A percentile compares a stretch with the other conserved stretches of the same genome.
Conservation (phyloP, 164 flowering plant genomes). For the Nelumbo lutea region DNA sequence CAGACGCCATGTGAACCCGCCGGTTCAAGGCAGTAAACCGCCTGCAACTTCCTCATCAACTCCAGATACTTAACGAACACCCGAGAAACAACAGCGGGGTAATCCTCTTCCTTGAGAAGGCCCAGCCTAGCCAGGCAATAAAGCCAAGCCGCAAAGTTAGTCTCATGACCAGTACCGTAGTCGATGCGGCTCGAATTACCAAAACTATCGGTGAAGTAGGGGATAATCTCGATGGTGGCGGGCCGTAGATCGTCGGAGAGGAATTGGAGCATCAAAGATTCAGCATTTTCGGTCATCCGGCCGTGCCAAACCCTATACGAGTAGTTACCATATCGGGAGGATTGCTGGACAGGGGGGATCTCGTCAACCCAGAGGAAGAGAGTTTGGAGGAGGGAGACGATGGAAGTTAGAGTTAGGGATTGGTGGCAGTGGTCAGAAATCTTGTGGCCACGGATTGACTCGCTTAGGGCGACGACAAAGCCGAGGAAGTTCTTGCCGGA, state of each 20-base stretch:
- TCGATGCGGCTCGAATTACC: constrained; percentile 32
- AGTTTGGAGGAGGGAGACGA: constrained; percentile 42
- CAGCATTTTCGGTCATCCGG: constrained; percentile 31
- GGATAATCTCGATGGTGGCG: constrained; percentile 19
- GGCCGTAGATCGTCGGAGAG: constrained; percentile 17
- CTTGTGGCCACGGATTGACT: constrained; percentile 58
- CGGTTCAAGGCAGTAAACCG: constrained; percentile 69
- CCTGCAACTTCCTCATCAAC: constrained; percentile 78
- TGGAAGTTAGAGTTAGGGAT: constrained; percentile 32
- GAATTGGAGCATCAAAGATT: constrained; percentile 11
- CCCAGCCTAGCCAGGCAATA: constrained; percentile 33
- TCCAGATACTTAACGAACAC: constrained; percentile 79
- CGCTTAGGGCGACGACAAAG: constrained; percentile 71
- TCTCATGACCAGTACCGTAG: constrained; percentile 42
- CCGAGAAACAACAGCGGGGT: constrained; percentile 64
- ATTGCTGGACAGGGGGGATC: constrained; percentile 62
- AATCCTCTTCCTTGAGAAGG: constrained; percentile 64
- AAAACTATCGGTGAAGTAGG: constrained; percentile 31
- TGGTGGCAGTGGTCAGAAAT: constrained; percentile 66
- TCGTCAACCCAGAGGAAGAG: constrained; percentile 53
- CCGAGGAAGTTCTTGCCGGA: constrained; percentile 63
- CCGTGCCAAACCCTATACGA: constrained; percentile 70
- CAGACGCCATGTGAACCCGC: constrained; percentile 99
- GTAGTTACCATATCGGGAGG: constrained; percentile 77
- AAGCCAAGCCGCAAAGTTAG: constrained; percentile 34